phyloP scores from a whole-genome alignment of 2,329 filamentous ascomycete species.

The Cytospora piceae region DNA sequence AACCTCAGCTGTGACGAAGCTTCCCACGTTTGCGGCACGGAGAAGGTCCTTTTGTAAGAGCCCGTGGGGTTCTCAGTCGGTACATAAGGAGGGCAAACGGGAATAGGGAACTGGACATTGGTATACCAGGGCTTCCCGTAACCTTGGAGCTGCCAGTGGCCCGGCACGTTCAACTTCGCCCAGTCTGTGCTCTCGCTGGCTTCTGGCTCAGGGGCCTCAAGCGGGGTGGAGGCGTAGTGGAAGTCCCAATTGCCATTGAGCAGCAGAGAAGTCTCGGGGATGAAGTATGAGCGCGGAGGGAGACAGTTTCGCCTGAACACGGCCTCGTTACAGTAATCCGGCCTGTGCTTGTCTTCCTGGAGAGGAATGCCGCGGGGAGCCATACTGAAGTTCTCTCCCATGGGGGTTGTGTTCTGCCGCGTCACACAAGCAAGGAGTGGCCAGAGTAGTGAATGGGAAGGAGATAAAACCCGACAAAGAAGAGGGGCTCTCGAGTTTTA shows the following conservation, averaged over 20 bases:
- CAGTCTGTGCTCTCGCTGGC: conserved; percentile 41
- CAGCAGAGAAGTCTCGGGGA: conserved; percentile 52
- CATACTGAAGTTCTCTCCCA: conserved; percentile 30
- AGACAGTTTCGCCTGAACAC: conserved; percentile 59
- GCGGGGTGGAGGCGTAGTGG: conserved; percentile 50
- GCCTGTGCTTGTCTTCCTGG: conserved; percentile 42
- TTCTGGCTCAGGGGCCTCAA: conserved; percentile 48
- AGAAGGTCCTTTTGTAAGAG: conserved; percentile 61
- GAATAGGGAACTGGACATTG: conserved; percentile 69
- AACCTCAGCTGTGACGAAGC: conserved; percentile 57
- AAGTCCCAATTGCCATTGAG: conserved; percentile 64
- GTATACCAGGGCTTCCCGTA: conserved; percentile 71
- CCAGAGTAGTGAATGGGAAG: neutral
- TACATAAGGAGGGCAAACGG: conserved; percentile 65
- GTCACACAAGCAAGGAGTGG: neutral
- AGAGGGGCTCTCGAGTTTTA: conserved; percentile 2
- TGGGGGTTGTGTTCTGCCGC: neutral
- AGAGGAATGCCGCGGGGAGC: conserved; percentile 38
- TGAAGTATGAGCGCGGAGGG: conserved; percentile 55
- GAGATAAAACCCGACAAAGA: neutral
- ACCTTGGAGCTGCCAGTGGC: conserved; percentile 72
- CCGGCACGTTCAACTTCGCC: conserved; percentile 62
- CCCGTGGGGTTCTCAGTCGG: conserved; percentile 68
- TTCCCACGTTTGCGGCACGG: conserved; percentile 53
- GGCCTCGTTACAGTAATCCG: conserved; percentile 55